Base-by-base conservation (phyloP, 176 grass and related monocot genomes). In the Zea luxurians region DNA sequence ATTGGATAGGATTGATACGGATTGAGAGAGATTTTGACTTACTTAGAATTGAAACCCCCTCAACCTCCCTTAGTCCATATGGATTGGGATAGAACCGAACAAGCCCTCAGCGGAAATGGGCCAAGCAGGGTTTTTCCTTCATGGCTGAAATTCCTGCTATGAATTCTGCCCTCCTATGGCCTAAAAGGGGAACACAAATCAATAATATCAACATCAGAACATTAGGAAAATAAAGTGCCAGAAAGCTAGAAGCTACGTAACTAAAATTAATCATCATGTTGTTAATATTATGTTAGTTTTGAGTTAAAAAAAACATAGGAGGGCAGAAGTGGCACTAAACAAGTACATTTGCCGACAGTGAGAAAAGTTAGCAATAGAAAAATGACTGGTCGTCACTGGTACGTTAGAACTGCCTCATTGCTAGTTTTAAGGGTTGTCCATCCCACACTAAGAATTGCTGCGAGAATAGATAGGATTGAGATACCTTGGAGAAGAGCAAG, bases 81-180 rank as follows among this genome's bases (percentile, higher is more conserved):
- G n/a, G n/a, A n/a, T n/a, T n/a, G n/a, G n/a, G n/a, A n/a, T n/a
- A n/a, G n/a, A n/a, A n/a, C n/a, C n/a, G n/a, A n/a, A n/a, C n/a
- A n/a, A n/a, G n/a, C n/a, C n/a, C n/a, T n/a, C 57, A 99, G 83
- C 11, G 83, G 87, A 91, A 94, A 94, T 52, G 86, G 86, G 59
- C 86, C 55, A 27, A 99, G 88, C 86, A 99, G 89, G 89, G 55
- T 93, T 93, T 91, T 93, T 87, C 87, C 85, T 99, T 99, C 76
- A 89, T 71, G 96, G 81, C 75, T 89, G 96, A 27, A 90, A 84
- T 71, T 93, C 96, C 64, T 90, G 96, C 42, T 78, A 78, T 55
- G 86, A 87, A 81, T 94, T 88, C 83, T 89, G 83, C 62, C 61
- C 84, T 40, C n/a, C n/a, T n/a, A 85, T 80, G 88, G 88, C 87